phyloP scores from a whole-genome alignment of 805 yeast genomes.

The Candida vaughaniae region DNA sequence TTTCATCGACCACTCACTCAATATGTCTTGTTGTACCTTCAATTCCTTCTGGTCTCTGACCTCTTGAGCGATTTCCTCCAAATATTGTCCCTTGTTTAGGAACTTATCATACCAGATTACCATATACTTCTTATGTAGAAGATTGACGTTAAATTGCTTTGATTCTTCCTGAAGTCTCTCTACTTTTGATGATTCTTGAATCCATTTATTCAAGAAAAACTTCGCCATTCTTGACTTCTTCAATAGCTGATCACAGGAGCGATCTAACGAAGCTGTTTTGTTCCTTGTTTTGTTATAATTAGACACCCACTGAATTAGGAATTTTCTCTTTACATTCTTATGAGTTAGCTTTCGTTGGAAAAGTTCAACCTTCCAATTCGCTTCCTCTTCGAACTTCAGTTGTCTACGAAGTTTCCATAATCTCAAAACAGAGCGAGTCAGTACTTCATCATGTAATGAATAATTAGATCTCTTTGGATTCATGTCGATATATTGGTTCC shows the following conservation, averaged over 20 bases:
- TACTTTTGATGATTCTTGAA: neutral
- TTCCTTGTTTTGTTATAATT: slow-evolving; percentile 16
- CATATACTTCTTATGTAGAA: slow-evolving; percentile 25
- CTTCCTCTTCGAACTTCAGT: slow-evolving; percentile 19
- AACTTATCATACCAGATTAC: slow-evolving; percentile 36
- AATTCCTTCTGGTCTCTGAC: slow-evolving; percentile 27
- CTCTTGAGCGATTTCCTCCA: slow-evolving; percentile 32
- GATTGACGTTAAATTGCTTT: slow-evolving; percentile 15
- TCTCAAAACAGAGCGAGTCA: slow-evolving; percentile 7
- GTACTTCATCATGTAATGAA: slow-evolving; percentile 6
- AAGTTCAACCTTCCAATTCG: slow-evolving; percentile 15
- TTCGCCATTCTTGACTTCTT: slow-evolving; percentile 2
- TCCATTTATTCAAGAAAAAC: slow-evolving; percentile 17
- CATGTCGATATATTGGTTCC: neutral
- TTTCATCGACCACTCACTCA: slow-evolving; percentile 38
- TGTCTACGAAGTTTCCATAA: slow-evolving; percentile 26
- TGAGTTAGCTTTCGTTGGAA: slow-evolving; percentile 17
- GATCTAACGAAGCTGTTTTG: neutral
- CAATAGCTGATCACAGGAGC: slow-evolving; percentile 1
- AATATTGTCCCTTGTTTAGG: slow-evolving; percentile 19
- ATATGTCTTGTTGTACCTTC: slow-evolving; percentile 20
- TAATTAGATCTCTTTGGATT: slow-evolving; percentile 1
- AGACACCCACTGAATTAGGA: slow-evolving; percentile 22
- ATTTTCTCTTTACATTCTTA: slow-evolving; percentile 13
- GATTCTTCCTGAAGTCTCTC: slow-evolving; percentile 13